These are phyloP conservation scores for Plasmodium gallinaceum DNA, from an alignment of 169 alveolate genomes.

Conservation along the genomic window DNA sequence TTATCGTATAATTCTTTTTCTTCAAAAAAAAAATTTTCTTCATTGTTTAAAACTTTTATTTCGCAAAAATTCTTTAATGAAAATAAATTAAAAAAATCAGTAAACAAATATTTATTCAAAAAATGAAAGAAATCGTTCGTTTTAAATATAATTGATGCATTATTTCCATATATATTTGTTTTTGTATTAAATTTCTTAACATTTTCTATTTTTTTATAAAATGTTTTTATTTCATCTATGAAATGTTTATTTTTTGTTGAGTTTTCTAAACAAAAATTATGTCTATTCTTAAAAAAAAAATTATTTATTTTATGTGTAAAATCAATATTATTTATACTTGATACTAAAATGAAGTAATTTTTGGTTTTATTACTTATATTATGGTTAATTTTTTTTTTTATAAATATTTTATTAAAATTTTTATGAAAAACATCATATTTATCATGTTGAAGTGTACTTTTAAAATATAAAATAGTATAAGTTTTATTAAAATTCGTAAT, in stretches of 20 bases:
- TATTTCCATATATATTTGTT: constrained; percentile 24
- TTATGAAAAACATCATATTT: not conserved
- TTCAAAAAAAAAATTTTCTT: not conserved
- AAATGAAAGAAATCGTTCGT: constrained; percentile 50
- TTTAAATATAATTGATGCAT: constrained; percentile 12
- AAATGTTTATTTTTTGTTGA: not conserved
- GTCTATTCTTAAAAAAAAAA: not conserved
- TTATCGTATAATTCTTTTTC: not conserved
- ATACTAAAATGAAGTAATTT: not conserved
- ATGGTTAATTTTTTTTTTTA: not conserved
- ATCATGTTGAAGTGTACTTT: not conserved
- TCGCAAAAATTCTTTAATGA: constrained; percentile 28
- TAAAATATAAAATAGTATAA: constrained; percentile 11
- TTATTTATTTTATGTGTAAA: not conserved
- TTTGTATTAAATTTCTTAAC: constrained; percentile 13
- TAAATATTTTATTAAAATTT: not conserved
- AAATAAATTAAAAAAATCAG: constrained; percentile 22
- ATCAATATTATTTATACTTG: constrained; percentile 33
- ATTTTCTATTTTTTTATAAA: not conserved
- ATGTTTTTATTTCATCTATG: not conserved
- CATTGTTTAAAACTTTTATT: not conserved
- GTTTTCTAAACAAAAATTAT: not conserved
- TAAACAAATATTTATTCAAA: constrained; percentile 37
- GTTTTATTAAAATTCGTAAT: constrained; percentile 10
- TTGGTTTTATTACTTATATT: not conserved